Base-by-base conservation (phyloP, 805 yeast species). In the Candida anglica region DNA sequence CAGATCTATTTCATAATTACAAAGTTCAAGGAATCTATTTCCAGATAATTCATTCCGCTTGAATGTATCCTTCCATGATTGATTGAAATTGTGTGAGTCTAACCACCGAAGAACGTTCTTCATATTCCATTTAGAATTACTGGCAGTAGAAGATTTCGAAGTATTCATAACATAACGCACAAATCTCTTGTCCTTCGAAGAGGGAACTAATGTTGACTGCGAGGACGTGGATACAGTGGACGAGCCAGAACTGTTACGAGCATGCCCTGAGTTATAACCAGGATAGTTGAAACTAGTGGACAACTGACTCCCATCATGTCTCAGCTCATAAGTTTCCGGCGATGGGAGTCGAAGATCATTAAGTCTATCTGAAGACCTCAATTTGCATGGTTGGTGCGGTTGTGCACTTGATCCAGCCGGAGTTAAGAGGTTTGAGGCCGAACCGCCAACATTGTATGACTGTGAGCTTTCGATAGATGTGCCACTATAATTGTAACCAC, bases 71-170 rank as follows among this genome's bases (percentile, higher is more conserved):
- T 73, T 63, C 96, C 96, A 88, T 10, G 80, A 64, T 3, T 70
- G 73, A 43, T 82, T 81, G 57, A 88, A 88, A 15, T 73, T 69
- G 52, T 87, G 71, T n/a, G 56, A 46, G 6, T 72, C 79, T 17
- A 88, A 65, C 94, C 95, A 88, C 30, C 61, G 52, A 0, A 69
- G 39, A 1, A 87, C 89, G 33, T 83, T 67, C n/a, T 71, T 76
- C 42, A 73, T 60, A 2, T 81, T 76, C 96, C 96, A 87, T 38
- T 76, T 80, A 20, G 65, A 63, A 13, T 41, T 41, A 11, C 38
- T 35, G 10, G 42, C 24, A 14, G 40, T 24, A 2, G 31, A 27
- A 13, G 33, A 23, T 15, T 48, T 44, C 35, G 56, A 67, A 1
- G 63, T 60, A 27, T 53, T 60, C 69, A 65, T 65, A 16, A 67